These are phyloP conservation scores for Crepidotus sp. DNA, from an alignment of 1,284 basidiomycete genomes.

Conservation along the genomic window DNA sequence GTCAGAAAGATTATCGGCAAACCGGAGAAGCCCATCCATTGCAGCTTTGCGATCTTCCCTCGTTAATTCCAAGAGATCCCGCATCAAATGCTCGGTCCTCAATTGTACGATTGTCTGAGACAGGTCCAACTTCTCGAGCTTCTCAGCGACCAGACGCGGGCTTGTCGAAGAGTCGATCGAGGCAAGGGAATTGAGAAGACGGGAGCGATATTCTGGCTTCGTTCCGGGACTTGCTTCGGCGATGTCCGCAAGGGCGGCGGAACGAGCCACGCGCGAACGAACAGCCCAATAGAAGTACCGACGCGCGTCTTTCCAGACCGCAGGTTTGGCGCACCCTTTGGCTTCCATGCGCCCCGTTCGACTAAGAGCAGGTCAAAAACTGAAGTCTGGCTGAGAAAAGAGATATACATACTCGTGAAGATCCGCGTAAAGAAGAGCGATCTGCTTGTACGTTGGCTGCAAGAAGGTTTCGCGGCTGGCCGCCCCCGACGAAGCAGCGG, in stretches of 20 bases:
- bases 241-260: slow-evolving; percentile 49
- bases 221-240: slow-evolving; percentile 56
- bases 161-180: slow-evolving; percentile 43
- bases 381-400: not conserved
- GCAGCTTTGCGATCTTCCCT: slow-evolving; percentile 65
- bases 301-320: slow-evolving; percentile 83
- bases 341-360: slow-evolving; percentile 96
- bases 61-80: slow-evolving; percentile 51
- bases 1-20: slow-evolving; percentile 61
- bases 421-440: slow-evolving; percentile 93
- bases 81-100: slow-evolving; percentile 55
- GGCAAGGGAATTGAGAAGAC: slow-evolving; percentile 51
- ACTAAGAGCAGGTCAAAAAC: slow-evolving; percentile 36
- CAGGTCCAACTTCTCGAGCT: slow-evolving; percentile 62
- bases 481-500: slow-evolving; percentile 60
- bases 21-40: slow-evolving; percentile 54
- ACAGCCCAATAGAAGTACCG: slow-evolving; percentile 95
- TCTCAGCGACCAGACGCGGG: slow-evolving; percentile 47
- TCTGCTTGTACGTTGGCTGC: slow-evolving; percentile 86
- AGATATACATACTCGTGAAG: slow-evolving; percentile 74
- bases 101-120: slow-evolving; percentile 50
- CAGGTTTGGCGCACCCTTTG: slow-evolving; percentile 83
- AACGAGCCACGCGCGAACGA: slow-evolving; percentile 67
- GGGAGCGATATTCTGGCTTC: slow-evolving; percentile 49
- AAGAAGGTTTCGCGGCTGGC: slow-evolving; percentile 77